phyloP scores from a whole-genome alignment of 1,284 basidiomycete genomes.

The Tilletia caries region DNA sequence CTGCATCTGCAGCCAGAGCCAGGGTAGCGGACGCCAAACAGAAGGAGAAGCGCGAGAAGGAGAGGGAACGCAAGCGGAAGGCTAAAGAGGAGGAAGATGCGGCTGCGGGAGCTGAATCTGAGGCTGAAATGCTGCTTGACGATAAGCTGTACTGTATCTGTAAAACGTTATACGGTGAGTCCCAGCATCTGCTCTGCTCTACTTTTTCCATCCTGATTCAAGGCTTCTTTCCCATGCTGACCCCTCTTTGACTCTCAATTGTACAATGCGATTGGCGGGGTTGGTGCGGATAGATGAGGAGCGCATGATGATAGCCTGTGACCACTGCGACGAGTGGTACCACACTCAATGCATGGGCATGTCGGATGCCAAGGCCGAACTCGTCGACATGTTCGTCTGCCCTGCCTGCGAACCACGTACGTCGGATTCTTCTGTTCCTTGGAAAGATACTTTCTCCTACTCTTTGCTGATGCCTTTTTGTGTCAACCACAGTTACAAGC shows the following conservation, averaged over 20 bases:
- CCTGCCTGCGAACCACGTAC: constrained; percentile 30
- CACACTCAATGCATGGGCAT: constrained; percentile 41
- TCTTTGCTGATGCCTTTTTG: neutral
- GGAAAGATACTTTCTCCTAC: neutral
- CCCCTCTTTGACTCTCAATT: too few species aligned
- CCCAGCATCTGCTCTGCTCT: neutral
- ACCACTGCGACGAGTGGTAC: constrained; percentile 46
- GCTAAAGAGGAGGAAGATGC: constrained; percentile 23
- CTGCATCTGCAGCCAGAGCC: neutral
- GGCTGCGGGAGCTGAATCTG: neutral
- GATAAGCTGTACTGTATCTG: constrained; percentile 35
- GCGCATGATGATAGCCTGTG: constrained; percentile 48
- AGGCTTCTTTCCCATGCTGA: neutral
- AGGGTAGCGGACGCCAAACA: neutral
- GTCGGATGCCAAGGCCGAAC: constrained; percentile 30
- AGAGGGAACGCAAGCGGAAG: neutral
- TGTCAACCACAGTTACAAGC: constrained; percentile 2
- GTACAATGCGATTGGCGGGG: too few species aligned
- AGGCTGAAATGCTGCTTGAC: constrained; percentile 20
- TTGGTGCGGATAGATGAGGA: constrained; percentile 28
- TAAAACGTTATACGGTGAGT: constrained; percentile 25
- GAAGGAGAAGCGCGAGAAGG: neutral
- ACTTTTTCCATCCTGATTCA: neutral
- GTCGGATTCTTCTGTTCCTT: neutral
- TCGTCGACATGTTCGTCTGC: constrained; percentile 44